phyloP scores from a whole-genome alignment of 2,329 filamentous ascomycete species.

The Thelonectria blattea region DNA sequence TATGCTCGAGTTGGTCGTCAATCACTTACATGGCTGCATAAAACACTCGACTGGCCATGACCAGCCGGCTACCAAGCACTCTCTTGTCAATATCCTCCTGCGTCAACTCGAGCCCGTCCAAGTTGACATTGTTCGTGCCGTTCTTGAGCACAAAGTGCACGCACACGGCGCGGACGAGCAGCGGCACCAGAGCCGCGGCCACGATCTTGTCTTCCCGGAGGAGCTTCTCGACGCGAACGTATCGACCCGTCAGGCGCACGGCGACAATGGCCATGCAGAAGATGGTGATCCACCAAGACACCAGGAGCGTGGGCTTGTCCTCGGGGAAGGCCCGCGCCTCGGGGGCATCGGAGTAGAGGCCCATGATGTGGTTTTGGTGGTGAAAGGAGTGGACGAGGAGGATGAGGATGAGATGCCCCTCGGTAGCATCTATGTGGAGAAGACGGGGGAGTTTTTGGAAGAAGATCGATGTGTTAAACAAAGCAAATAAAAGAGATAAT shows the following conservation, averaged over 20 bases:
- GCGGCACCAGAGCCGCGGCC: slow-evolving; percentile 75
- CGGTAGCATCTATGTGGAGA: slow-evolving; percentile 8
- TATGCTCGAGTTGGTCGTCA: too few species aligned
- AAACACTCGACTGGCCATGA: slow-evolving; percentile 79
- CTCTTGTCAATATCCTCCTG: slow-evolving; percentile 57
- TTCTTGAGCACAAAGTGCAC: slow-evolving; percentile 83
- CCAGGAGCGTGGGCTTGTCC: slow-evolving; percentile 85
- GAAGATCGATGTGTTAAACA: slow-evolving; percentile 2
- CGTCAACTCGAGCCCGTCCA: slow-evolving; percentile 38
- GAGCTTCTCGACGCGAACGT: slow-evolving; percentile 79
- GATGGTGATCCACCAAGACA: slow-evolving; percentile 90
- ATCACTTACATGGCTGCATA: slow-evolving; percentile 80
- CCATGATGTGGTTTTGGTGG: slow-evolving; percentile 49
- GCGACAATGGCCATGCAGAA: slow-evolving; percentile 82
- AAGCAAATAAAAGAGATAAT: background rate
- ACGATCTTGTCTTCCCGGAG: slow-evolving; percentile 88
- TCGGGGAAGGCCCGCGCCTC: slow-evolving; percentile 48
- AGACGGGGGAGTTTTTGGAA: background rate
- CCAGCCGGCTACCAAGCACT: slow-evolving; percentile 75
- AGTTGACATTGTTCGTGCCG: slow-evolving; percentile 84
- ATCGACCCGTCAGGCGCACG: slow-evolving; percentile 76
- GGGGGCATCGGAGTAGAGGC: slow-evolving; percentile 60
- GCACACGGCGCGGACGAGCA: slow-evolving; percentile 78
- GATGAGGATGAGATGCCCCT: slow-evolving; percentile 18
- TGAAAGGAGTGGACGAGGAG: slow-evolving; percentile 18